Evolutionary conservation across 75 land plant species (phyloP).

Genomic region (Ceratopteris richardii): DNA sequence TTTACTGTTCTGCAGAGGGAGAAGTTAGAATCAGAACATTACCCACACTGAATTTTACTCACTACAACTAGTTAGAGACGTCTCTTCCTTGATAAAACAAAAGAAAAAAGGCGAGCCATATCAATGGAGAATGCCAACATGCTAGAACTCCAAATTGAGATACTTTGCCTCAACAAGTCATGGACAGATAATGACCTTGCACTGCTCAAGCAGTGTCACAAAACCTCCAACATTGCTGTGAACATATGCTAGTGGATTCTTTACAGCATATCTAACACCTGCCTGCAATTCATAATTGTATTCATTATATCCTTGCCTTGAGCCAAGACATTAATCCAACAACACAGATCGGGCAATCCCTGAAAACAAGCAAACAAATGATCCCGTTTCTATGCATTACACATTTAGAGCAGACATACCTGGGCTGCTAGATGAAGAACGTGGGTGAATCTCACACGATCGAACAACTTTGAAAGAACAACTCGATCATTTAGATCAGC

Average conservation of each 20-base stretch:
- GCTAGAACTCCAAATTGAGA: no score
- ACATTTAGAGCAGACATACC: slow-evolving; percentile 2
- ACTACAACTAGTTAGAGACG: no score
- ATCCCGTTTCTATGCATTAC: no score
- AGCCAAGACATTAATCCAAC: background rate
- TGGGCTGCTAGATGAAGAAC: slow-evolving; percentile 36
- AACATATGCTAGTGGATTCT: slow-evolving; percentile 25
- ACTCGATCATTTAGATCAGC: slow-evolving; percentile 32
- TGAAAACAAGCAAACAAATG: no score
- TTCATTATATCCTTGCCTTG: no score
- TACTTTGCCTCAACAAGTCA: no score
- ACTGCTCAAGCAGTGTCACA: slow-evolving; percentile 22
- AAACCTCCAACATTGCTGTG: slow-evolving; percentile 29
- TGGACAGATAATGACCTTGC: slow-evolving; percentile 9
- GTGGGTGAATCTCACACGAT: slow-evolving; percentile 29
- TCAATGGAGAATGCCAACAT: no score
- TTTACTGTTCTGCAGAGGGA: slow-evolving; percentile 8
- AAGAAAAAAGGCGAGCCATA: no score
- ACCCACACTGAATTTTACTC: no score
- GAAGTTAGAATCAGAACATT: no score
- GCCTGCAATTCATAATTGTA: slow-evolving; percentile 4
- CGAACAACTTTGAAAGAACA: slow-evolving; percentile 24
- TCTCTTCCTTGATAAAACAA: no score
- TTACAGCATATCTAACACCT: slow-evolving; percentile 19
- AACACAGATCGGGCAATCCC: background rate